A percentile compares a stretch with the other conserved stretches of the same genome.
phyloP scores from a whole-genome alignment of 176 grass and related monocot species.

The Pontederia crassipes region DNA sequence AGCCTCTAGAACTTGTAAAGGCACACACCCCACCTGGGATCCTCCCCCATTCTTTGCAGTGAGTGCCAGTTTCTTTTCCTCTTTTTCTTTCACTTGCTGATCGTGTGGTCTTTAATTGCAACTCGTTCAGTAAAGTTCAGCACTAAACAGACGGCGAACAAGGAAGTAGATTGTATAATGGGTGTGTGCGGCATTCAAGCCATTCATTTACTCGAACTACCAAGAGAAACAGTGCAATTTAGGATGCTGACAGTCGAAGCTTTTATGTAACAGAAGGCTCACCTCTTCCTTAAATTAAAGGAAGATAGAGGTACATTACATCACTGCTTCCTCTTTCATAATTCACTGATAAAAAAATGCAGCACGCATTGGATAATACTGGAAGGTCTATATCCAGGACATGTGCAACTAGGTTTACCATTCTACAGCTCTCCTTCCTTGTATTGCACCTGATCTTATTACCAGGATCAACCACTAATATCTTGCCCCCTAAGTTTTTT shows the following conservation, averaged over 20 bases:
- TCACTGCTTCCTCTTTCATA: conserved; percentile 18
- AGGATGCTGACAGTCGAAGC: conserved; percentile 27
- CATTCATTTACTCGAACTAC: conserved; percentile 18
- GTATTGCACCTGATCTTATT: no score
- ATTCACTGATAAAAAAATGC: conserved; percentile 16
- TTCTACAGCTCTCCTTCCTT: no score
- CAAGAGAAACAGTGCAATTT: conserved; percentile 6
- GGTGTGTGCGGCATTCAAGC: conserved; percentile 28
- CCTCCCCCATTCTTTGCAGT: conserved; percentile 16
- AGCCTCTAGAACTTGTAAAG: background rate
- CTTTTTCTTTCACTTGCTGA: conserved; percentile 23
- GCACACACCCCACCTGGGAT: conserved; percentile 18
- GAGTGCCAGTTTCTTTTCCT: conserved; percentile 14
- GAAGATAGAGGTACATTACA: background rate
- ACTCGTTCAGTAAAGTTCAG: conserved; percentile 1
- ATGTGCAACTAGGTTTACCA: no score
- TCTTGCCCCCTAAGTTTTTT: conserved; percentile 7
- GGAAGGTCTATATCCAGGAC: no score
- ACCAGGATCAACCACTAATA: background rate
- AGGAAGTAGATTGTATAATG: conserved; percentile 18
- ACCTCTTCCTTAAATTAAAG: conserved; percentile 36
- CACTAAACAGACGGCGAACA: background rate
- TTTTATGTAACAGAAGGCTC: conserved; percentile 19
- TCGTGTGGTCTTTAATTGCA: conserved; percentile 23
- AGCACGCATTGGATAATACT: background rate